These are phyloP conservation scores for Crithidia acanthocephali DNA, from an alignment of 208 protist genomes.

Conservation along the genomic window DNA sequence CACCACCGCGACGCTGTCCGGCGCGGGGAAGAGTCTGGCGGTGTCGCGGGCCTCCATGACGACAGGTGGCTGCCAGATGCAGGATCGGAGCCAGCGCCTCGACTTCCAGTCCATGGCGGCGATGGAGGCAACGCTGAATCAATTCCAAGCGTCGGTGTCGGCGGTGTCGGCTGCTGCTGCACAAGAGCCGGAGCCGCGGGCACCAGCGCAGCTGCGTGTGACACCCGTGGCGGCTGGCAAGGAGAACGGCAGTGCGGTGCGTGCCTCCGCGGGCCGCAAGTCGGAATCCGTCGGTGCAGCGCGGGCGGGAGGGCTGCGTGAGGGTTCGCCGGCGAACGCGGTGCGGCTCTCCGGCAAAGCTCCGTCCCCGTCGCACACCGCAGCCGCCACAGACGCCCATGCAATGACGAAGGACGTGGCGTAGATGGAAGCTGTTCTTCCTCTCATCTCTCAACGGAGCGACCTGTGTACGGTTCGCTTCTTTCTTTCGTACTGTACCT, in stretches of 20 bases:
- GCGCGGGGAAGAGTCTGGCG: constrained; percentile 11
- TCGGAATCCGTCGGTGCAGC: constrained; percentile 1
- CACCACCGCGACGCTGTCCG: not conserved
- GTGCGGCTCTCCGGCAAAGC: constrained; percentile 16
- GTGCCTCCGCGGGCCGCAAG: not conserved
- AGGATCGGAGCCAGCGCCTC: constrained; percentile 14
- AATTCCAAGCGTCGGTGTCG: constrained; percentile 14
- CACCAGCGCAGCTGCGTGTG: not conserved
- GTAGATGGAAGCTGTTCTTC: not conserved
- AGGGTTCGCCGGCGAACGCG: constrained; percentile 20
- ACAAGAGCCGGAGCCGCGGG: constrained; percentile 14
- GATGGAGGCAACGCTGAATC: constrained; percentile 39
- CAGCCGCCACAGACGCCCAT: not conserved
- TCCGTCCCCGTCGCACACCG: constrained; percentile 9
- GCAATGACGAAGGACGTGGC: not conserved
- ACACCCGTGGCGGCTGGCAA: not conserved
- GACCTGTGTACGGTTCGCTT: not conserved
- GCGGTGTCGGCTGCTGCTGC: constrained; percentile 8
- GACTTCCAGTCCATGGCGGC: constrained; percentile 9
- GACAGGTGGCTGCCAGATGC: not conserved
- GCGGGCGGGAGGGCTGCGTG: constrained; percentile 7
- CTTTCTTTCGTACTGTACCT: not conserved
- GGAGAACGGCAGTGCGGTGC: constrained; percentile 13
- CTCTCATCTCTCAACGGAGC: no score
- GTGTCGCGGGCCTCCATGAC: constrained; percentile 19